These are phyloP conservation scores for Phaeotremella skinneri DNA, from an alignment of 768 basidiomycete genomes.

Conservation along the genomic window DNA sequence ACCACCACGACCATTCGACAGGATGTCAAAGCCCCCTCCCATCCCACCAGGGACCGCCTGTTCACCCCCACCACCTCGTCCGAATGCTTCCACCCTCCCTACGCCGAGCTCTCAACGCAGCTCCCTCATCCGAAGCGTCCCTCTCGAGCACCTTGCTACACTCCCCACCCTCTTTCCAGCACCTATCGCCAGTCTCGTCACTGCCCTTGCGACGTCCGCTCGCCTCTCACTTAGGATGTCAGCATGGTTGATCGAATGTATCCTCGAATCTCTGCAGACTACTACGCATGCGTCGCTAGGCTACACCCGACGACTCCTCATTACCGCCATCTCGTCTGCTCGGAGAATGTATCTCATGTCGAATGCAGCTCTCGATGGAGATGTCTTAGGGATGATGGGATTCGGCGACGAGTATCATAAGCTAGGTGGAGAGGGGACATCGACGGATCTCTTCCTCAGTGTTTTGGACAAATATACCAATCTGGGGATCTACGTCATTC, in stretches of 20 bases:
- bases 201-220: conserved; percentile 45
- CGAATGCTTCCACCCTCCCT: neutral
- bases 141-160: conserved; percentile 6
- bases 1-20: neutral
- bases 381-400: conserved; percentile 17
- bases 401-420: conserved; percentile 9
- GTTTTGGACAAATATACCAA: conserved; percentile 53
- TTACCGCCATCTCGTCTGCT: conserved; percentile 51
- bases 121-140: neutral
- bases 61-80: neutral
- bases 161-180: conserved; percentile 48
- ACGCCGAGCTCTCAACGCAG: too few relatives aligned
- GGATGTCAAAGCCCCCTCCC: neutral
- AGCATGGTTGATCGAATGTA: conserved; percentile 50
- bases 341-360: conserved; percentile 46
- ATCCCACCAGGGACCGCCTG: neutral
- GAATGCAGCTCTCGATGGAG: conserved; percentile 34
- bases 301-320: conserved; percentile 46
- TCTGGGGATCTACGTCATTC: conserved; percentile 52
- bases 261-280: conserved; percentile 44
- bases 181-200: conserved; percentile 50
- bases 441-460: conserved; percentile 42
- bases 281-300: conserved; percentile 45
- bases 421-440: neutral
- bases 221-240: conserved; percentile 41